A percentile compares a stretch with the other conserved stretches of the same genome.
Evolutionary conservation across 169 alveolate genomes (phyloP).

Genomic region (Cystoisospora suis): DNA sequence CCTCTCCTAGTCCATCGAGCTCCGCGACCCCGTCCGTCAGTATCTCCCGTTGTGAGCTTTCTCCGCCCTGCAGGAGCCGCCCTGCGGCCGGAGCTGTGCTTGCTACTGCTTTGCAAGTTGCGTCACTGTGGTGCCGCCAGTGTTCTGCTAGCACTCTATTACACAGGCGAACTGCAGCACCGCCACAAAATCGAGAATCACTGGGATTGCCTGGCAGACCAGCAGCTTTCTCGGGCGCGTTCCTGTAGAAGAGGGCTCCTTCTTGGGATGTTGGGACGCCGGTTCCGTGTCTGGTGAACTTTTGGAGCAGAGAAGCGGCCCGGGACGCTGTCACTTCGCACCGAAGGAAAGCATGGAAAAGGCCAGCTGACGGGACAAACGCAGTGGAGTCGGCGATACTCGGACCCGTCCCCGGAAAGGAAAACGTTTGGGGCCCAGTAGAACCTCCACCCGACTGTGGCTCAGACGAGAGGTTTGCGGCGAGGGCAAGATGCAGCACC

Average conservation of each 20-base stretch:
- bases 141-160: neutral
- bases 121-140: neutral
- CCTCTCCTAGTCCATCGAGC: neutral
- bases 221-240: neutral
- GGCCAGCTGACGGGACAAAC: neutral
- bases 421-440: neutral
- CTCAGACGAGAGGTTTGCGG: neutral
- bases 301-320: conserved; percentile 23
- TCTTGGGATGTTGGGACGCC: neutral
- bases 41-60: neutral
- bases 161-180: neutral
- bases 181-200: neutral
- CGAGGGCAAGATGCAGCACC: conserved; percentile 34
- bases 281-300: neutral
- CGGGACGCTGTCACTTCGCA: conserved; percentile 24
- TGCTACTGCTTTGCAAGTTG: neutral
- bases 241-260: neutral
- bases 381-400: neutral
- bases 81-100: neutral
- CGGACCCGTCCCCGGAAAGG: neutral
- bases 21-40: neutral
- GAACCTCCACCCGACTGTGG: neutral
- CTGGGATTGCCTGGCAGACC: neutral
- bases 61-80: neutral
- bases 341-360: neutral